Percentiles rank a stretch among this genome's conserved stretches.
Evolutionary conservation across 768 basidiomycete genomes (phyloP).

Genomic region (Boletus reticulatus): DNA sequence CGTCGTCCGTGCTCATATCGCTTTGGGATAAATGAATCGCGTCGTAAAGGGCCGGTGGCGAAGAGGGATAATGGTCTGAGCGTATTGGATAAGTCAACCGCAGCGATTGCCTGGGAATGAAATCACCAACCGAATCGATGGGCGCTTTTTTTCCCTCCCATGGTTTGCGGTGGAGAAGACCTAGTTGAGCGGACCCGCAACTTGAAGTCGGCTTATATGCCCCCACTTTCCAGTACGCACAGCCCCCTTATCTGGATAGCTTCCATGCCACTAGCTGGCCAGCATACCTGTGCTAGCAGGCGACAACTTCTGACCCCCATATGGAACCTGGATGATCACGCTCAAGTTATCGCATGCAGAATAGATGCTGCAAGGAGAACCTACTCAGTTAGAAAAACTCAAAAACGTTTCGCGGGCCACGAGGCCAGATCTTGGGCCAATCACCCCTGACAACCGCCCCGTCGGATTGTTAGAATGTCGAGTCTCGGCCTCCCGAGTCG

Average conservation of each 20-base stretch:
- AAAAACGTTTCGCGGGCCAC: too few species aligned
- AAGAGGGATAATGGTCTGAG: background rate
- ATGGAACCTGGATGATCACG: too few species aligned
- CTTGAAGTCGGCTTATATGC: background rate
- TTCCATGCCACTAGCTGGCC: background rate
- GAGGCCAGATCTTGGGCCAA: too few species aligned
- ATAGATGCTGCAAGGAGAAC: too few species aligned
- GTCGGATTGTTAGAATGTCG: too few species aligned
- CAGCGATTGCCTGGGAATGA: slow-evolving; percentile 1
- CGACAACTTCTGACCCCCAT: background rate
- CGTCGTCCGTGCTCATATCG: background rate
- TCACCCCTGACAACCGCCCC: too few species aligned
- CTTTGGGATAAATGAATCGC: background rate
- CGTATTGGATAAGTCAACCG: background rate
- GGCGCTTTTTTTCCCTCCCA: background rate
- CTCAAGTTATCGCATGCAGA: too few species aligned
- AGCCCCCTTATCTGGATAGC: background rate
- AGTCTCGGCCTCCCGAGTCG: too few species aligned
- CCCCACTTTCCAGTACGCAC: background rate
- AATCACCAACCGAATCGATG: background rate
- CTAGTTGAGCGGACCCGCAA: background rate
- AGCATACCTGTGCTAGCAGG: background rate
- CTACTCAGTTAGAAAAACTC: too few species aligned
- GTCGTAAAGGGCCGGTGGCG: background rate
- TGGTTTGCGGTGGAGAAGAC: background rate